Evolutionary conservation across 164 flowering plant species (phyloP), one percentile per base, ranked within the genome.

Genomic region (Taxillus chinensis): DNA sequence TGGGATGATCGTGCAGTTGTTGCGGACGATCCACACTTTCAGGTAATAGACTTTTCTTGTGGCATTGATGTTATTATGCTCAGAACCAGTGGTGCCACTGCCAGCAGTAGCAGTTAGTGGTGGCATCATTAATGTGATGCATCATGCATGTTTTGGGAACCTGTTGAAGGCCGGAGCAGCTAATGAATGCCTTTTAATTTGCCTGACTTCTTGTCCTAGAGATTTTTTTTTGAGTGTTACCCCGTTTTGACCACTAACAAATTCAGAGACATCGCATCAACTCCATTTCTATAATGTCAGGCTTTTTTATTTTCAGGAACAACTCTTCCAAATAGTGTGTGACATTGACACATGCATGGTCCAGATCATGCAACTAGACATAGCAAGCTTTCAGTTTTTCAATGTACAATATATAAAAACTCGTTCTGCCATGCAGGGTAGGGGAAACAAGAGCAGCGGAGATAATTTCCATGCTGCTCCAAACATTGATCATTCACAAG

Each of bases 401-500:
- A 11, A 49, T 49, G 52, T 49, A n/a, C 4, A 9, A 49, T 9
- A 49, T 49, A 49, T 11, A 12, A 7, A 9, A 7, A 9, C 13
- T 49, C 13, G 67, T 3, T 27, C 27, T 27, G 27, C 70, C 41
- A 61, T 72, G 49, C 84, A 93, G 97, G 99, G 99, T 39, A 79
- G 92, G 71, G 99, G 99, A 63, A 93, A 90, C 73, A 93, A 89
- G 68, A 90, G 99, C 65, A 93, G 95, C 71, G 99, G 99, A 61
- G 99, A 93, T 74, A 82, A 73, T 72, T 93, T 93, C 71, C 99
- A 93, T 79, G 99, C 97, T 66, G 99, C 99, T 68, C 99, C 99
- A 67, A 93, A 93, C 66, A 93, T 93, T 65, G 99, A 93, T 69
- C 99, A 93, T 71, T 93, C 99, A 45, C 99, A 93, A 74, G 97